These are phyloP conservation scores for Camellia sinensis DNA, from an alignment of 148 eudicot genomes.

Conservation along the genomic window DNA sequence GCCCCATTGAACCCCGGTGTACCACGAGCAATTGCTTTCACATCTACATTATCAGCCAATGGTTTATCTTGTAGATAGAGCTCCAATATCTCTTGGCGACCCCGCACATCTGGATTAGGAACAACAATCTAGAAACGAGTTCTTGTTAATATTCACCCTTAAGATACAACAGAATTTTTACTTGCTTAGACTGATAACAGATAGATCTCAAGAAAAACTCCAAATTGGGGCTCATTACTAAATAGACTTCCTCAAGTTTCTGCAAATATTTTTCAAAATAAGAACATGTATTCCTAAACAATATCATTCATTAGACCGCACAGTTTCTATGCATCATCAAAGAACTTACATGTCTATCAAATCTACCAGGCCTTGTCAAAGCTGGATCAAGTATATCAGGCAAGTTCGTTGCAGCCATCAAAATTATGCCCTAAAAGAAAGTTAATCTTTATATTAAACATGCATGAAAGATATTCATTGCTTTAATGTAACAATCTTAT, in stretches of 20 bases:
- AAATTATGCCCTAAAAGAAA: constrained; percentile 74
- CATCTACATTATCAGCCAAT: constrained; percentile 72
- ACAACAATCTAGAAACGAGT: constrained; percentile 66
- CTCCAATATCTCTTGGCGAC: constrained; percentile 90
- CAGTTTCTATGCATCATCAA: not conserved
- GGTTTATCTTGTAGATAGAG: constrained; percentile 92
- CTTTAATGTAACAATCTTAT: constrained; percentile 3
- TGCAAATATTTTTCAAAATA: not conserved
- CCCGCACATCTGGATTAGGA: constrained; percentile 91
- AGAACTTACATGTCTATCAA: constrained; percentile 92
- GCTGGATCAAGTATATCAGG: constrained; percentile 99
- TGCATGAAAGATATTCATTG: not conserved
- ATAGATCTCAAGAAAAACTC: too few relatives aligned
- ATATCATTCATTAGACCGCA: not conserved
- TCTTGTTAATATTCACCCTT: not conserved
- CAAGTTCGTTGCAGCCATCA: constrained; percentile 99
- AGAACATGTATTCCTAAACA: not conserved
- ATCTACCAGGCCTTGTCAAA: constrained; percentile 98
- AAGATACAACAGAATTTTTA: too few relatives aligned
- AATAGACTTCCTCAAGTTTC: too few relatives aligned
- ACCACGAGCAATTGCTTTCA: constrained; percentile 86
- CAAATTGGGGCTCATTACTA: too few relatives aligned
- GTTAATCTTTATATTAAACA: not conserved
- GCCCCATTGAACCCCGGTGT: constrained; percentile 99
- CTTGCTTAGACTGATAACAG: too few relatives aligned